phyloP scores from a whole-genome alignment of 1,284 basidiomycete species.

The Trichosporon faecale region DNA sequence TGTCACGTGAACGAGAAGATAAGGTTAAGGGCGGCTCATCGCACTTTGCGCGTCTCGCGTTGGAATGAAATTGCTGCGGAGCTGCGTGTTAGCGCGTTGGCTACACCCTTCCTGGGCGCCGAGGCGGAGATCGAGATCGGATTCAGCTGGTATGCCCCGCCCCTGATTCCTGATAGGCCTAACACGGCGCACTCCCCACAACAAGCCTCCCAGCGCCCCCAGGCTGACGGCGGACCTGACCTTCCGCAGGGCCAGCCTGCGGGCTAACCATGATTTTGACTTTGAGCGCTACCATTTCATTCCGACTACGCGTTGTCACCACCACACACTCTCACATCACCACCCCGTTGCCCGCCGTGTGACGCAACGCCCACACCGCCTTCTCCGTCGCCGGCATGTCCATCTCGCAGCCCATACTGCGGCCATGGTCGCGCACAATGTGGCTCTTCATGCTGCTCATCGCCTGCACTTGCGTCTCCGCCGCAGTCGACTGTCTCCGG shows the following conservation, averaged over 20 bases:
- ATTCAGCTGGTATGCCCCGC: neutral
- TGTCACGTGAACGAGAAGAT: neutral
- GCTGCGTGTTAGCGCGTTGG: too few relatives aligned
- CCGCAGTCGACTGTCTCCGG: conserved; percentile 34
- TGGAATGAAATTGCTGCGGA: neutral
- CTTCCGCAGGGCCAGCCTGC: neutral
- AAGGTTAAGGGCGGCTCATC: neutral
- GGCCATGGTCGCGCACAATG: conserved; percentile 1
- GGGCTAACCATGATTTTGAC: neutral
- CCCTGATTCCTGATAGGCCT: neutral
- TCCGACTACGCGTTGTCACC: neutral
- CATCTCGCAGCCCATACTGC: neutral
- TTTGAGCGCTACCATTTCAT: neutral
- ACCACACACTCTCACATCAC: neutral
- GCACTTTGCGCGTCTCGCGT: too few relatives aligned
- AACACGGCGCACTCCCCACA: neutral
- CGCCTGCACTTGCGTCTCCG: conserved; percentile 18
- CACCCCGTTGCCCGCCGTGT: neutral
- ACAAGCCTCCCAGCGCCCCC: neutral
- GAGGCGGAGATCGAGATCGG: neutral
- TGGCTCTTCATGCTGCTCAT: conserved; percentile 18
- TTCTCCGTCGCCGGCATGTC: neutral
- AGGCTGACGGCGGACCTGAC: neutral
- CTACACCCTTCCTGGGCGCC: too few relatives aligned
- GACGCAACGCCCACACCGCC: neutral